Evolutionary conservation across 1,284 basidiomycete species (phyloP), one percentile per base, ranked within the genome.

Genomic region (Apiotrichum porosum): DNA sequence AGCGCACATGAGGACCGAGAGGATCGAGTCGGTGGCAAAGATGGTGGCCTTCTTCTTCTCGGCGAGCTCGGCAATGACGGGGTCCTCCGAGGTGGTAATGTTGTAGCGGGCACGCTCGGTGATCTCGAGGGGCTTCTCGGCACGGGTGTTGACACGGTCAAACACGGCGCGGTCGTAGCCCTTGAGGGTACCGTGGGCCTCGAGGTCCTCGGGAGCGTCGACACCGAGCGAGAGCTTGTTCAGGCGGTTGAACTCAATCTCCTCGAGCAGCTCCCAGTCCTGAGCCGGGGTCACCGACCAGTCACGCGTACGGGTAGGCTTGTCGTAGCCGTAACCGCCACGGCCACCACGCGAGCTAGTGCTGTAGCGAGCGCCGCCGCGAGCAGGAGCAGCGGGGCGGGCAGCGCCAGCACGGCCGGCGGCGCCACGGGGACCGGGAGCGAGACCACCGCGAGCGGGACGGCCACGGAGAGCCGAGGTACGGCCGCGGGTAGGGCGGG

Each of bases 31-130:
- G 32, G 94, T 98, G 19, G 91, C 86, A 71, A 92, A 98, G 50
- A 98, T 83, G 34, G 82, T 84, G 13, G 88, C 92, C 39, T 81
- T 80, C 62, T 83, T 83, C 74, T 85, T 87, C 56, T 81, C 75
- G 30, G 85, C 86, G 56, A 90, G 81, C 87, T 89, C 68, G 69
- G 88, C 86, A 56, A 97, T 93, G 69, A 97, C 79, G 9, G 94
- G 94, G 73, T 99, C 95, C 63, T 98, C 95, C 18, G 89, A 93
- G 10, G 95, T 97, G 2, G 93, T 94, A 12, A 89, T 85, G 72
- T 97, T 98, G 77, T 97, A 99, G 68, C 92, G 89, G 70, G 95
- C 88, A 54, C 93, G 86, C 74, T 98, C 95, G 50, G 93, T 81
- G 44, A 90, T 80, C 67, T 97, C 89, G 30, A 99, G 80, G 38